phyloP scores from a whole-genome alignment of 208 protist species.

The Herpetomonas tarakana region DNA sequence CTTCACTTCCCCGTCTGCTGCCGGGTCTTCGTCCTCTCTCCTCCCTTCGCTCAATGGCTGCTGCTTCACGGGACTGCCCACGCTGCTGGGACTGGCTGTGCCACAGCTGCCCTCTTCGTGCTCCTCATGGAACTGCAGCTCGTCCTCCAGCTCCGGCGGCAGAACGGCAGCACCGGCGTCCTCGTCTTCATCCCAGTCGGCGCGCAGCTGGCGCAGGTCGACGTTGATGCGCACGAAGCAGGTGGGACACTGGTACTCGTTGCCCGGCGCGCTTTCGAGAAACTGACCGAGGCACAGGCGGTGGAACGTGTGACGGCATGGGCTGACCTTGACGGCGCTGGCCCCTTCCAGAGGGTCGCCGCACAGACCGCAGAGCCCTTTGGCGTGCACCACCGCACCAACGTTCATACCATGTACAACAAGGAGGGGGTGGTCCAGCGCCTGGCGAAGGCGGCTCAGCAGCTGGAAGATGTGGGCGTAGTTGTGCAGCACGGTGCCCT shows the following conservation, averaged over 20 bases:
- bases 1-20: background rate
- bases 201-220: conserved; percentile 70
- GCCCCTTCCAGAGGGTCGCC: conserved; percentile 60
- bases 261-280: conserved; percentile 76
- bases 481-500: conserved; percentile 92
- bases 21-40: too few species aligned
- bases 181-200: conserved; percentile 58
- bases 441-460: conserved; percentile 89
- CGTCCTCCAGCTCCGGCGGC: conserved; percentile 67
- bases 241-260: conserved; percentile 76
- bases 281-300: conserved; percentile 82
- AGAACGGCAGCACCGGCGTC: conserved; percentile 48
- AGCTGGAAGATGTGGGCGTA: conserved; percentile 95
- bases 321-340: conserved; percentile 50
- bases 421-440: conserved; percentile 88
- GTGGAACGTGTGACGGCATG: conserved; percentile 85
- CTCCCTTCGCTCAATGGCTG: too few species aligned
- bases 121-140: conserved; percentile 17
- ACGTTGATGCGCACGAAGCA: conserved; percentile 88
- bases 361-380: conserved; percentile 84
- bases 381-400: conserved; percentile 45
- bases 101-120: conserved; percentile 7
- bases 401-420: conserved; percentile 78
- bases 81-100: background rate
- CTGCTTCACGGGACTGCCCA: background rate